phyloP scores from a whole-genome alignment of 257 asterid species.

The Leonotis leonurus region DNA sequence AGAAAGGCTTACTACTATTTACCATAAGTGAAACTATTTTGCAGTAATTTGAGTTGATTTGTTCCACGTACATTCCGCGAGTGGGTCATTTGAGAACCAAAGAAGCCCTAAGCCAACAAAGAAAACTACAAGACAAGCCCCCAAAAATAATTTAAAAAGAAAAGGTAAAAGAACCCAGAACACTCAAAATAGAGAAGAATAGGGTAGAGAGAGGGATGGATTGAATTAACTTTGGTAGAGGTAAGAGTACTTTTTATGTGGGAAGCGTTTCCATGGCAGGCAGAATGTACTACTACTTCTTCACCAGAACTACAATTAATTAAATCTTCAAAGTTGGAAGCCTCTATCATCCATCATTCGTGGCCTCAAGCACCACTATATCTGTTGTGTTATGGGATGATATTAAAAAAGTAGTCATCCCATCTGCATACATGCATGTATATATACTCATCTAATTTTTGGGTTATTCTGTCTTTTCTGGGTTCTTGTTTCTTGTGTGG shows the following conservation, averaged over 20 bases:
- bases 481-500: background rate
- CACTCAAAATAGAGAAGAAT: background rate
- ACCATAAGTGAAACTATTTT: too few relatives aligned
- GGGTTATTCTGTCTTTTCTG: background rate
- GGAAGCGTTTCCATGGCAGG: slow-evolving; percentile 16
- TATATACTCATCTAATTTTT: background rate
- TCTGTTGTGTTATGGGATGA: background rate
- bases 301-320: background rate
- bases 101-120: slow-evolving; percentile 35
- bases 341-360: background rate
- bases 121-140: slow-evolving; percentile 26
- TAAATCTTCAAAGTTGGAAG: background rate
- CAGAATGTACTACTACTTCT: background rate
- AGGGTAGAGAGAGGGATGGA: background rate
- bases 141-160: background rate
- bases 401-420: background rate
- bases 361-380: background rate
- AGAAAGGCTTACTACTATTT: too few relatives aligned
- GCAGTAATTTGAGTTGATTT: too few relatives aligned
- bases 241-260: slow-evolving; percentile 2
- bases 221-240: background rate
- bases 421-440: slow-evolving; percentile 9
- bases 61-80: background rate
- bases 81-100: background rate
- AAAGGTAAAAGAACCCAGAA: background rate